These are phyloP conservation scores for Urostyla sp. DNA, from an alignment of 73 alveolate species.

Conservation along the genomic window DNA sequence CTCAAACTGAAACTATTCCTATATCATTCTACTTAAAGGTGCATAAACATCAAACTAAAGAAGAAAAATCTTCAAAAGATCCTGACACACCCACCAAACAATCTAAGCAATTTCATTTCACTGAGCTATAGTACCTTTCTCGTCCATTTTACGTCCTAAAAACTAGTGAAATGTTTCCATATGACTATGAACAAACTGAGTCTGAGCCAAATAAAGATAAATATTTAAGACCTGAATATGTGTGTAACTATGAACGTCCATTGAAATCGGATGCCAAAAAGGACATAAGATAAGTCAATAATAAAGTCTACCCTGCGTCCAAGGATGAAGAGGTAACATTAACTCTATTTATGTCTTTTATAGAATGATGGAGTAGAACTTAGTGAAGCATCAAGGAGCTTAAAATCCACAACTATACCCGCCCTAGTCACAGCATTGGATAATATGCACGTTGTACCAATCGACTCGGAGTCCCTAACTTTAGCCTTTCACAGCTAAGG, in stretches of 20 bases:
- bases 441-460: constrained; percentile 82
- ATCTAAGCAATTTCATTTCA: constrained; percentile 59
- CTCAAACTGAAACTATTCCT: constrained; percentile 65
- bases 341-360: not conserved
- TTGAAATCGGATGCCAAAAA: constrained; percentile 73
- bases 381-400: constrained; percentile 65
- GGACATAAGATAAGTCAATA: not conserved
- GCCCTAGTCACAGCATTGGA: constrained; percentile 71
- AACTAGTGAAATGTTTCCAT: constrained; percentile 69
- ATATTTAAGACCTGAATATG: constrained; percentile 73
- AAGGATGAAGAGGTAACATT: constrained; percentile 61
- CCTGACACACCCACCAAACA: constrained; percentile 63
- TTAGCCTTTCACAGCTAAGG: constrained; percentile 89
- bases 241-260: constrained; percentile 69
- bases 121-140: constrained; percentile 56
- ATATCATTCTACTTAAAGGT: constrained; percentile 57
- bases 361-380: constrained; percentile 65
- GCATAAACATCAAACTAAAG: constrained; percentile 35
- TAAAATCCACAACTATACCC: constrained; percentile 58
- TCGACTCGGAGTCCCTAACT: constrained; percentile 81
- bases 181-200: constrained; percentile 65
- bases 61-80: constrained; percentile 40
- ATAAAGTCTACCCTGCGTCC: constrained; percentile 15
- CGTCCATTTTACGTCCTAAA: constrained; percentile 64
- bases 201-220: constrained; percentile 14